Percentiles rank a stretch among this genome's conserved stretches.
These are phyloP conservation scores for Fusarium mangiferae DNA, from an alignment of 2,329 filamentous ascomycete species.

Conservation along the genomic window DNA sequence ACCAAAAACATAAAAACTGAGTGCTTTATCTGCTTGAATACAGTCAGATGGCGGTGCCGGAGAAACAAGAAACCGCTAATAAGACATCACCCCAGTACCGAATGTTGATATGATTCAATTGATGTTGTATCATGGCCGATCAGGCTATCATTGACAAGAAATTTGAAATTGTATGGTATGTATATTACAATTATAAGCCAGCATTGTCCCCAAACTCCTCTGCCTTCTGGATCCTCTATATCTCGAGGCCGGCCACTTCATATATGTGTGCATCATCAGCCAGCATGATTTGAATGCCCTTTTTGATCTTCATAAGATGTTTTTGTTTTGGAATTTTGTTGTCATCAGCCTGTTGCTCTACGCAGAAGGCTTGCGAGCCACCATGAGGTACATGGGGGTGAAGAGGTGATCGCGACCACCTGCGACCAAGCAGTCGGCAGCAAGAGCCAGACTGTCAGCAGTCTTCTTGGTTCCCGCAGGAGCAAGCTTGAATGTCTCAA, in stretches of 20 bases:
- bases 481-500: constrained; percentile 80
- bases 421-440: constrained; percentile 85
- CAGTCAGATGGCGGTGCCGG: constrained; percentile 7
- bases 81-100: not conserved
- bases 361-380: constrained; percentile 80
- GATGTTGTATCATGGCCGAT: not conserved
- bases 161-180: constrained; percentile 26
- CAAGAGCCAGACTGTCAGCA: constrained; percentile 85
- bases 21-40: constrained; percentile 8
- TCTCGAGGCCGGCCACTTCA: constrained; percentile 29
- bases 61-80: constrained; percentile 30
- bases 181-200: constrained; percentile 47
- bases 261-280: constrained; percentile 37
- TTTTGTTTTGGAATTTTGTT: constrained; percentile 22
- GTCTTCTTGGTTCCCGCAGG: constrained; percentile 92
- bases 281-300: constrained; percentile 14
- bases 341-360: constrained; percentile 20
- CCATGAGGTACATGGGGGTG: constrained; percentile 98
- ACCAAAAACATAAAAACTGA: constrained; percentile 12
- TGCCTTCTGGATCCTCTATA: constrained; percentile 33
- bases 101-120: not conserved
- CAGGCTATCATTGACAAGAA: constrained; percentile 11
- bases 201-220: constrained; percentile 35
- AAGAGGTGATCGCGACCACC: constrained; percentile 92
- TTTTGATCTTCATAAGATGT: constrained; percentile 28